Evolutionary conservation across 75 land plant species (phyloP).

Genomic region (Pseudotsuga menziesii): DNA sequence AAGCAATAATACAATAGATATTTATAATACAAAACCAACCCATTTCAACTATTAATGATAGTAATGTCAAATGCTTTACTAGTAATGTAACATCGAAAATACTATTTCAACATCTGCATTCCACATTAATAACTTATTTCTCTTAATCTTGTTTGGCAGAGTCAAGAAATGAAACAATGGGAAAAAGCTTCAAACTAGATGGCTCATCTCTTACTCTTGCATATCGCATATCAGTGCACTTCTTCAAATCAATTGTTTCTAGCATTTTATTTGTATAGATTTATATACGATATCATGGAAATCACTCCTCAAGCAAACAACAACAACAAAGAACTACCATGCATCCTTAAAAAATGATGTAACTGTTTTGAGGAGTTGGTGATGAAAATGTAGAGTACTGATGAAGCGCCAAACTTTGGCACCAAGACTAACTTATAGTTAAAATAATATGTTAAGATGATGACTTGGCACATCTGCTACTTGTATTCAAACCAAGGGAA

Average conservation of each 20-base stretch:
- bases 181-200: not conserved
- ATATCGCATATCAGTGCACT: not conserved
- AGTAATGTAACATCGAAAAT: not conserved
- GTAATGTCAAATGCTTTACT: too few relatives aligned
- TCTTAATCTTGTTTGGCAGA: not conserved
- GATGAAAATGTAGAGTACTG: too few relatives aligned
- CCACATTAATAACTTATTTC: not conserved
- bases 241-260: not conserved
- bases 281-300: not conserved
- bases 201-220: not conserved
- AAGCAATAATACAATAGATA: too few relatives aligned
- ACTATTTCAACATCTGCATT: not conserved
- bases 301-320: constrained; percentile 21
- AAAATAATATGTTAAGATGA: not conserved
- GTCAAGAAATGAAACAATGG: not conserved
- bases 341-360: too few relatives aligned
- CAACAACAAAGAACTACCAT: constrained; percentile 27
- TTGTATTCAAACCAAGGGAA: not conserved
- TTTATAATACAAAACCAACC: too few relatives aligned
- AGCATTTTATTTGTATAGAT: not conserved
- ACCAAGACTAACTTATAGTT: not conserved
- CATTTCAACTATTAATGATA: too few relatives aligned
- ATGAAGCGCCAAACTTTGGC: too few relatives aligned
- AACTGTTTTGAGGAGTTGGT: too few relatives aligned
- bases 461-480: not conserved